Base-by-base conservation (phyloP, 371 early-diverging fungal genomes). In the Actinomucor elegans region DNA sequence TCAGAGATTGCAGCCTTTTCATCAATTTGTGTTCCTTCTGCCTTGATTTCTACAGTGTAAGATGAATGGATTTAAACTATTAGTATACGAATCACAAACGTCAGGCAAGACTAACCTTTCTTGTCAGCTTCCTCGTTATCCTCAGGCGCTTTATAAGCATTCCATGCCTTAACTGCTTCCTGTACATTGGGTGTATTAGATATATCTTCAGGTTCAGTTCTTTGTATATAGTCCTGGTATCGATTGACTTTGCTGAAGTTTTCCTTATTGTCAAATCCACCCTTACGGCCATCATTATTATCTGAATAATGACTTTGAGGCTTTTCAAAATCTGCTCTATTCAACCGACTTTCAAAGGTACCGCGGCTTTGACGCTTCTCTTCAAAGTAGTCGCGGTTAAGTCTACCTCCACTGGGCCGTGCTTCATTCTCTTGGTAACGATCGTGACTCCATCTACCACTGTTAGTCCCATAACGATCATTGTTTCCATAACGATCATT, bases 341-440 rank as follows among this genome's bases (percentile, higher is more conserved):
- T 40, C 24, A 40, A 40, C 26, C 41, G 21, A 9, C 41, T 26
- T 10, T 40, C 41, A 40, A 40, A 40, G 1, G 41, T 14, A 18
- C 41, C 26, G 3, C 41, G 24, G 24, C 26, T 40, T 10, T 24
- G 26, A 24, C 41, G 8, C 2, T 14, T 14, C 11, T 41, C 51
- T 41, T 51, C 51, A 32, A 51, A 51, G n/a, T 31, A 17, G 27
- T 44, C 43, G 23, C 52, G 41, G n/a, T 52, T 52, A 10, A 52
- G 14, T 52, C 43, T 33, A 5, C 52, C 52, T 12, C 44, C 27
- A 5, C 27, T 17, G 14, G 52, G 42, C 6, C 31, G 31, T 31
- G 31, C 31, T 2, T 6, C 11, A 44, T 44, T 29, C 9, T 28
- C 44, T 28, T 24, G 41, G 17, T 26, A 28, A 26, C 29, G 23